Evolutionary conservation across 345 rosid species (phyloP), one percentile per base, ranked within the genome.

Genomic region (Hibiscus syriacus): DNA sequence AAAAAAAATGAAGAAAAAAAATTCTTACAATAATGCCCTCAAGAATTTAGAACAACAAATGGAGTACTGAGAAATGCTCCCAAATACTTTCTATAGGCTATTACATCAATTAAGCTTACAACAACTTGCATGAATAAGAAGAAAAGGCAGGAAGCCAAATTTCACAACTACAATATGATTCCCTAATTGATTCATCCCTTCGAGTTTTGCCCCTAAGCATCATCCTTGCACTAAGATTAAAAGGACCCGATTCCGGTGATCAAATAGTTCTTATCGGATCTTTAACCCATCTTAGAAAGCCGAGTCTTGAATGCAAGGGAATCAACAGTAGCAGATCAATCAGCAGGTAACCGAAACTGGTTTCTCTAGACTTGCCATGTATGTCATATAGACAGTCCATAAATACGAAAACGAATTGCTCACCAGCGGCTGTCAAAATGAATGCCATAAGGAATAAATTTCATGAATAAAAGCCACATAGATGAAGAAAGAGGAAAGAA

Each of bases 341-440:
- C 79, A 82, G 73, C 57, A 74, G 54, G 78, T 0, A 55, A 84
- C n/a, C n/a, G n/a, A n/a, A n/a, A n/a, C n/a, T n/a, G n/a, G n/a
- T n/a, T n/a, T n/a, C n/a, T n/a, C n/a, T n/a, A n/a, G n/a, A n/a
- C 92, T 69, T 50, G 97, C 98, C 90, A 83, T 91, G 78, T 86
- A 91, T 10, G 98, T 91, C 70, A 94, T n/a, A n/a, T 94, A 94
- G 65, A 94, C 72, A 2, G 97, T 91, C 99, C 98, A 94, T 32
- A 86, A 69, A 76, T 86, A 94, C 3, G 98, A 85, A 84, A 94
- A 94, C 4, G 93, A 86, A 77, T 94, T 94, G 85, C 88, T 87
- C 77, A 91, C 90, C 70, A 94, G 71, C 36, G 99, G 92, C 99
- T 94, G 90, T 67, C 78, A 52, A 73, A 61, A 66, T 1, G 23